A percentile compares a stretch with the other conserved stretches of the same genome.
Evolutionary conservation across 2,329 filamentous ascomycete species (phyloP).

Genomic region (Pseudogymnoascus sp.): DNA sequence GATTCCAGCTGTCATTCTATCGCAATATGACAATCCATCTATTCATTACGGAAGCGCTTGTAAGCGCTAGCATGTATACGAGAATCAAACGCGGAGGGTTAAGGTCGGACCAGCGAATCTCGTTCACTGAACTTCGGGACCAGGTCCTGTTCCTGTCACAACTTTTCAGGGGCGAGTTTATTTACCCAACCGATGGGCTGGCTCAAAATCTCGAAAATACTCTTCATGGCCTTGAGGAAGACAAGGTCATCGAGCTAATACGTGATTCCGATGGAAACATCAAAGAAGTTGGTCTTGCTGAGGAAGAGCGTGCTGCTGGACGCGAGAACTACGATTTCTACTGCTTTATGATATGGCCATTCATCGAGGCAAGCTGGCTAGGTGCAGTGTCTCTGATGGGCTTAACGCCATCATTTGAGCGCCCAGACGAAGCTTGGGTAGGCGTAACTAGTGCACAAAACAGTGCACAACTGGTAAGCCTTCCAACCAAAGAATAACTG

Average conservation of each 20-base stretch:
- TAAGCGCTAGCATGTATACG: conserved; percentile 85
- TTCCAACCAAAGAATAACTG: background rate
- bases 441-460: conserved; percentile 70
- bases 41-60: conserved; percentile 86
- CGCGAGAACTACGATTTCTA: conserved; percentile 98
- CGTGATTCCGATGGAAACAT: conserved; percentile 48
- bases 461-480: conserved; percentile 65
- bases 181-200: conserved; percentile 83
- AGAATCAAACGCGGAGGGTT: conserved; percentile 86
- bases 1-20: conserved; percentile 96
- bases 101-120: conserved; percentile 67
- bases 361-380: conserved; percentile 90
- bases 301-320: conserved; percentile 65
- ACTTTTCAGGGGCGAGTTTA: conserved; percentile 92
- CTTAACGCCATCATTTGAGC: conserved; percentile 59
- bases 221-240: conserved; percentile 64
- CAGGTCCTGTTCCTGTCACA: conserved; percentile 88
- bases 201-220: conserved; percentile 73
- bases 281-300: conserved; percentile 63
- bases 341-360: conserved; percentile 97
- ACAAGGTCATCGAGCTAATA: conserved; percentile 64
- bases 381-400: conserved; percentile 83
- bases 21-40: conserved; percentile 99
- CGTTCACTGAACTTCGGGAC: conserved; percentile 60
- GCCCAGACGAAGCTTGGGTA: conserved; percentile 62